phyloP scores from a whole-genome alignment of 1,284 basidiomycete genomes.

The Ceratorhiza oryzae-sativae region DNA sequence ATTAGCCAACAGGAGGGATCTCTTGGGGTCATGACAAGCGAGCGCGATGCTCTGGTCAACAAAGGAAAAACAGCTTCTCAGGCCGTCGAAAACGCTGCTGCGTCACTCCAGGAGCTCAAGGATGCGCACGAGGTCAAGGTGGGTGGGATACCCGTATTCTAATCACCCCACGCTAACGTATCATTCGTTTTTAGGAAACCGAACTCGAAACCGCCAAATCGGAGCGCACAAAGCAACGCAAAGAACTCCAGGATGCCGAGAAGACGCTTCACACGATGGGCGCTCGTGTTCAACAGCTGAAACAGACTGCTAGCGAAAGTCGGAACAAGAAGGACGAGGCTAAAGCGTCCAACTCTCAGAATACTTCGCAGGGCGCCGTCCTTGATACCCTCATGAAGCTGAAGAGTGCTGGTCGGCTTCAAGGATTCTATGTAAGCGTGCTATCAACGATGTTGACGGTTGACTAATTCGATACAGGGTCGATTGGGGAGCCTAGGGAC shows the following conservation, averaged over 20 bases:
- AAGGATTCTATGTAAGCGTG: slow-evolving; percentile 85
- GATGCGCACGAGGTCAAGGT: slow-evolving; percentile 75
- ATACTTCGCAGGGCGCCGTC: slow-evolving; percentile 85
- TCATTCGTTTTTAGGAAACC: slow-evolving; percentile 54
- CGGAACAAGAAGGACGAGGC: slow-evolving; percentile 90
- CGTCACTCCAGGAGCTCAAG: slow-evolving; percentile 67
- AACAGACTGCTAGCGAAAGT: slow-evolving; percentile 64
- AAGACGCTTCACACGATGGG: slow-evolving; percentile 37
- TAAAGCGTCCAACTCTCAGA: slow-evolving; percentile 82
- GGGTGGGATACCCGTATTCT: background rate
- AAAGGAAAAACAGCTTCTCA: slow-evolving; percentile 70
- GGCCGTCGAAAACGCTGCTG: slow-evolving; percentile 74
- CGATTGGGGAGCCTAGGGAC: slow-evolving; percentile 93
- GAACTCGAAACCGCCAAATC: slow-evolving; percentile 54
- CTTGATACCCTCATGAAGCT: slow-evolving; percentile 82
- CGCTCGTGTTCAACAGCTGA: slow-evolving; percentile 21
- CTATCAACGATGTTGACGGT: slow-evolving; percentile 40
- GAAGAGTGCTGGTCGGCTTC: slow-evolving; percentile 78
- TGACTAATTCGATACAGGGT: slow-evolving; percentile 63
- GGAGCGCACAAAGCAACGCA: slow-evolving; percentile 62
- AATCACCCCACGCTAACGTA: background rate
- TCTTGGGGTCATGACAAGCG: slow-evolving; percentile 85
- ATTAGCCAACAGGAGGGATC: slow-evolving; percentile 85
- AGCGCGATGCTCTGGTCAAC: slow-evolving; percentile 80
- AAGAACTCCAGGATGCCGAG: slow-evolving; percentile 58